Evolutionary conservation across 164 flowering plant genomes (phyloP).

Genomic region (Nymphaea colorata): DNA sequence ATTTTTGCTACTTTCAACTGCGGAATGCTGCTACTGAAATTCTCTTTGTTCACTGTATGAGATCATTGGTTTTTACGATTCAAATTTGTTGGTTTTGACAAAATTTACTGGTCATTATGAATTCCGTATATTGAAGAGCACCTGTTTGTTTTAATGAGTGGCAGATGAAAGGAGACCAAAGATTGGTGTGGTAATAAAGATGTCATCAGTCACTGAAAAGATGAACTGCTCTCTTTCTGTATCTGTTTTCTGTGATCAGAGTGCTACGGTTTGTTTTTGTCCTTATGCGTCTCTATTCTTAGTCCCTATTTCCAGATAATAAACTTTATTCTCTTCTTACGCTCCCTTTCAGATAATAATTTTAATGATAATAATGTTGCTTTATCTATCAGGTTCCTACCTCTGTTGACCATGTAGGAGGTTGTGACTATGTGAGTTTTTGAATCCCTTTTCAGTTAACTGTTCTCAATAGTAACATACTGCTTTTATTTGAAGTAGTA

Average conservation of each 20-base stretch:
- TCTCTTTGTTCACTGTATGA: too few species aligned
- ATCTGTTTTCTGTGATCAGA: conserved; percentile 56
- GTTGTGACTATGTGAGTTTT: conserved; percentile 69
- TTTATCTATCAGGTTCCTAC: conserved; percentile 48
- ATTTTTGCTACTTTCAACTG: too few species aligned
- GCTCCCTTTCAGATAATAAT: too few species aligned
- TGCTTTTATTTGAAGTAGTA: not conserved
- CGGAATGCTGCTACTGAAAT: too few species aligned
- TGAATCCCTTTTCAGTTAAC: not conserved
- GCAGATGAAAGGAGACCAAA: conserved; percentile 54
- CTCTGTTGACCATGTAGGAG: conserved; percentile 34
- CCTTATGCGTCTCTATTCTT: not conserved
- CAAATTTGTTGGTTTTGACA: not conserved
- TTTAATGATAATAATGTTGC: not conserved
- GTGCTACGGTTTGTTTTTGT: conserved; percentile 31
- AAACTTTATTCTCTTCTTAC: not conserved
- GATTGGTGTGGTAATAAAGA: conserved; percentile 55
- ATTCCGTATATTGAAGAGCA: not conserved
- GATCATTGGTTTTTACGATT: too few species aligned
- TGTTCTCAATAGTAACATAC: not conserved
- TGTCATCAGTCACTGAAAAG: conserved; percentile 25
- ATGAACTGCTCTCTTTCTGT: conserved; percentile 72
- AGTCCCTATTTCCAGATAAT: not conserved
- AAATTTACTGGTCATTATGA: not conserved
- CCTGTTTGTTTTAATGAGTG: conserved; percentile 1